A percentile compares a stretch with the other conserved stretches of the same genome.
Conservation (phyloP, 805 yeast genomes). For the Ascoidea tarda region DNA sequence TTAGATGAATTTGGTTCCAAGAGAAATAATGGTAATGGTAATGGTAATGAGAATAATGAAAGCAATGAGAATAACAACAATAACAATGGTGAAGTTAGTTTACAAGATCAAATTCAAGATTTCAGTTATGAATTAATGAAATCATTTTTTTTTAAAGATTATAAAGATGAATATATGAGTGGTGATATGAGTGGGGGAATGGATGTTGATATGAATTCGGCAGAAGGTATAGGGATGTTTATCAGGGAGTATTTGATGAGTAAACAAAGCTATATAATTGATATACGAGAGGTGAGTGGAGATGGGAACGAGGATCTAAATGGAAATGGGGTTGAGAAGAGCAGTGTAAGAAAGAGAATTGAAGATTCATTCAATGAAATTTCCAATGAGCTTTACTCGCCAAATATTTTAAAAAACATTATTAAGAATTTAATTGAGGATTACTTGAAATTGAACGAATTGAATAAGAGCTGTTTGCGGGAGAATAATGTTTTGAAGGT, state of each 20-base stretch:
- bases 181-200: no score
- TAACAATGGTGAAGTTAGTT: not conserved
- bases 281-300: no score
- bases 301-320: not conserved
- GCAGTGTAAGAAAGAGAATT: no score
- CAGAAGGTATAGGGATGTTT: no score
- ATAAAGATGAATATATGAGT: not conserved
- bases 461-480: no score
- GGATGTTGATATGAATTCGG: not conserved
- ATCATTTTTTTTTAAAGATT: not conserved
- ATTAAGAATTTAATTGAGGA: not conserved
- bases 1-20: not conserved
- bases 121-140: not conserved
- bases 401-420: not conserved
- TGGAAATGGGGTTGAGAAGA: no score
- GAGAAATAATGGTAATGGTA: not conserved
- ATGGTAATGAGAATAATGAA: not conserved
- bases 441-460: no score
- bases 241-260: not conserved
- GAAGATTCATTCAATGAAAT: not conserved
- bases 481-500: no score
- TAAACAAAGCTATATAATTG: no score
- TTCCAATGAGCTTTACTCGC: not conserved
- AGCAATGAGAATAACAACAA: not conserved
- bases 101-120: not conserved